Evolutionary conservation across 2,329 filamentous ascomycete genomes (phyloP).

Genomic region (Gaeumannomyces sp.): DNA sequence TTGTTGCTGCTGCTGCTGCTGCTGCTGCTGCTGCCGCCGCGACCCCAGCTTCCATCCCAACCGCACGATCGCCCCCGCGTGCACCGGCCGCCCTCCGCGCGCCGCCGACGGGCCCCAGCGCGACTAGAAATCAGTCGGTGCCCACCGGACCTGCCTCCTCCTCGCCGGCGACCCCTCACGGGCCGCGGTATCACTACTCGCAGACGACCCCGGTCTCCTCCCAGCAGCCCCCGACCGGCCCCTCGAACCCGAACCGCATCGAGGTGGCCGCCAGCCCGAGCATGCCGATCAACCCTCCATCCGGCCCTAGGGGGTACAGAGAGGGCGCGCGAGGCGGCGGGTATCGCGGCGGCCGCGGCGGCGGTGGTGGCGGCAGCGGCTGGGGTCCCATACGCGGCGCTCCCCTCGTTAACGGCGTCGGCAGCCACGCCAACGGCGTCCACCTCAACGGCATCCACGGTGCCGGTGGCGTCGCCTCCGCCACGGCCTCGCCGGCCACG

Average conservation of each 20-base stretch:
- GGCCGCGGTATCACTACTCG: constrained; percentile 18
- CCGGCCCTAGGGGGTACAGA: constrained; percentile 48
- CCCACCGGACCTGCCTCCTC: constrained; percentile 25
- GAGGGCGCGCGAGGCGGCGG: constrained; percentile 38
- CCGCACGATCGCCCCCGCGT: constrained; percentile 42
- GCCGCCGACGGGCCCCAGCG: constrained; percentile 40
- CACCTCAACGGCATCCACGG: neutral
- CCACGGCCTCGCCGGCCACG: constrained; percentile 24
- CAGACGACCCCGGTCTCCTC: constrained; percentile 20
- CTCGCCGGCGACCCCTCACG: constrained; percentile 24
- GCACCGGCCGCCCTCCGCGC: constrained; percentile 47
- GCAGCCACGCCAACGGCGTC: neutral
- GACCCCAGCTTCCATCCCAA: constrained; percentile 18
- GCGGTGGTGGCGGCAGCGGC: constrained; percentile 27
- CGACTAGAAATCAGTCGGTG: constrained; percentile 31
- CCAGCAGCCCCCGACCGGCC: constrained; percentile 29
- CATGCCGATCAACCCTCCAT: constrained; percentile 40
- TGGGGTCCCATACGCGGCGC: constrained; percentile 8
- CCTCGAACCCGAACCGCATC: constrained; percentile 22
- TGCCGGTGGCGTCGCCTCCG: neutral
- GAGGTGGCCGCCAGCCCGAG: constrained; percentile 31
- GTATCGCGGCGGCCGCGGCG: constrained; percentile 40
- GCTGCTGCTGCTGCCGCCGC: constrained; percentile 19
- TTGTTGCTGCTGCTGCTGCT: constrained; percentile 21
- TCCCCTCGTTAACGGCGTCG: neutral